Conservation (phyloP, 768 basidiomycete genomes). For the Boletus bicolor region DNA sequence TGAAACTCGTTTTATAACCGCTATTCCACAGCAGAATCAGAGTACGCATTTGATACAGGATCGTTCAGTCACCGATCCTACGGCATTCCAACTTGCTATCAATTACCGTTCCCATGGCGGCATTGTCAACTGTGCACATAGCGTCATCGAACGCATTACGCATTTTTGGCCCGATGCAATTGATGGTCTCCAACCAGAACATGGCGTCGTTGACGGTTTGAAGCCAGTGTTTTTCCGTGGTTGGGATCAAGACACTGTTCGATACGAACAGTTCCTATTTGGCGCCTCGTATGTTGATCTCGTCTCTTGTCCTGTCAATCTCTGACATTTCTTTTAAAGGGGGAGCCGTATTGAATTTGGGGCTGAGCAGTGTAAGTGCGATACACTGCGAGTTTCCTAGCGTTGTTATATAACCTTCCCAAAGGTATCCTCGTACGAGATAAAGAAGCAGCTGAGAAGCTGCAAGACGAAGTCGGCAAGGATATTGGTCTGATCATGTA, state of each 20-base stretch:
- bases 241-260: conserved; percentile 40
- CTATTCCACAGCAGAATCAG: conserved; percentile 22
- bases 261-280: conserved; percentile 58
- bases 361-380: conserved; percentile 57
- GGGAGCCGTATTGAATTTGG: conserved; percentile 56
- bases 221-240: conserved; percentile 58
- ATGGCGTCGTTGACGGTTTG: conserved; percentile 49
- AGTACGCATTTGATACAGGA: conserved; percentile 6
- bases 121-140: conserved; percentile 69
- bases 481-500: conserved; percentile 59
- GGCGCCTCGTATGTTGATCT: conserved; percentile 38
- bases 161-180: conserved; percentile 64
- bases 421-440: conserved; percentile 70
- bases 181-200: conserved; percentile 54
- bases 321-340: conserved; percentile 29
- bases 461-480: conserved; percentile 49
- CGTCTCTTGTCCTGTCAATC: not conserved
- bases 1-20: not conserved
- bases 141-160: conserved; percentile 58
- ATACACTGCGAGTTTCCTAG: not conserved
- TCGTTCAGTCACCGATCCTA: conserved; percentile 24
- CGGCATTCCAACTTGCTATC: conserved; percentile 53
- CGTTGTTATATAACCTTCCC: not conserved
- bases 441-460: conserved; percentile 44
- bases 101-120: conserved; percentile 75